Evolutionary conservation across 148 eudicot species (phyloP).

Genomic region (Dianthus caryophyllus): DNA sequence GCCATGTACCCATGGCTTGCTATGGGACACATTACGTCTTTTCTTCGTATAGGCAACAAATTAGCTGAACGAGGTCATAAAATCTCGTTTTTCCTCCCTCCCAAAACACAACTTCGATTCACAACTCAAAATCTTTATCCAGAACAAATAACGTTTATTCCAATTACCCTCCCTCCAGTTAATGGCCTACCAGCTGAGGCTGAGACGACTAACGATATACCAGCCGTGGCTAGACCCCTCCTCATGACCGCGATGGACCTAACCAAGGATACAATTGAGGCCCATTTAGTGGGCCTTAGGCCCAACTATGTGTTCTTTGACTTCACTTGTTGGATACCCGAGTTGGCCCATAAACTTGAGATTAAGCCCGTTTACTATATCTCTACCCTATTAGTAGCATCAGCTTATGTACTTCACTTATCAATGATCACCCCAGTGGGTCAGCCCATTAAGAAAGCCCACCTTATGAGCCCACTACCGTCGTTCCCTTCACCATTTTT

Average conservation of each 20-base stretch:
- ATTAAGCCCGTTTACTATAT: constrained; percentile 25
- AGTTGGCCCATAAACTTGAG: constrained; percentile 21
- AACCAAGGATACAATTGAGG: constrained; percentile 22
- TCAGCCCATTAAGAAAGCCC: not conserved
- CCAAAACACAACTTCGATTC: constrained; percentile 15
- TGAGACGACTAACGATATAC: constrained; percentile 11
- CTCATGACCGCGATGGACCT: constrained; percentile 37
- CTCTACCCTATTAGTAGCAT: constrained; percentile 5
- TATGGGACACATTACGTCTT: constrained; percentile 27
- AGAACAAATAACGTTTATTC: constrained; percentile 21
- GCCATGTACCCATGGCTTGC: constrained; percentile 41
- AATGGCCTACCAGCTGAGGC: constrained; percentile 17
- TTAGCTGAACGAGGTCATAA: constrained; percentile 30
- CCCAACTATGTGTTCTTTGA: constrained; percentile 38
- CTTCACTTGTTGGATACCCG: constrained; percentile 42
- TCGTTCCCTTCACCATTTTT: not conserved
- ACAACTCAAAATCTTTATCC: constrained; percentile 25
- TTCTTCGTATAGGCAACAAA: constrained; percentile 26
- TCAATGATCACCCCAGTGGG: not conserved
- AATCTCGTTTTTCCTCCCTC: constrained; percentile 24
- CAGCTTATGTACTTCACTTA: constrained; percentile 2
- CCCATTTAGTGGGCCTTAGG: constrained; percentile 19
- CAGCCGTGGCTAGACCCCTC: constrained; percentile 6
- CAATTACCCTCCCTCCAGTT: constrained; percentile 19
- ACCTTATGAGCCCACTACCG: not conserved